Evolutionary conservation across 108 stramenopile species (phyloP), one percentile per base, ranked within the genome.

Genomic region (Nannochloropsis gaditana): DNA sequence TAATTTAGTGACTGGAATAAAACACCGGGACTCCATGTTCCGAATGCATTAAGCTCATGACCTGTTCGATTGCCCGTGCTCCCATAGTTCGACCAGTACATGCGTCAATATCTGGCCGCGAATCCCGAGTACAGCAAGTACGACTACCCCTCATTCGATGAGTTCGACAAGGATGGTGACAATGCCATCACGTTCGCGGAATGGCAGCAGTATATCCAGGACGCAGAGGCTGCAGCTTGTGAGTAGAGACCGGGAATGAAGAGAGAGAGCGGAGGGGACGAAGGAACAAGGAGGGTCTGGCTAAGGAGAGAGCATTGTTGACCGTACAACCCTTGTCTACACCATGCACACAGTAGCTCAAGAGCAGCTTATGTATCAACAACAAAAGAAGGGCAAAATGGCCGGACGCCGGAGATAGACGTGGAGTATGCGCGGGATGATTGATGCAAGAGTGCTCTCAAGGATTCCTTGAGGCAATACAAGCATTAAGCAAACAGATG

Each of bases 341-440:
- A 73, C 59, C 3, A 73, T 6, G 3, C n/a, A 31, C 31, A 73
- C 59, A 73, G 59, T 73, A n/a, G 59, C 59, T n/a, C 59, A 73
- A 73, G 59, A 73, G n/a, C 59, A 73, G 59, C 59, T 73, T n/a
- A 73, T 73, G 59, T 73, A 73, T n/a, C 59, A 73, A n/a, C 59
- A 73, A n/a, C 59, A 73, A n/a, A 15, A 73, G n/a, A 73, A 73
- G 59, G 59, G 59, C 19, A 73, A 73, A 6, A n/a, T n/a, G n/a
- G n/a, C 59, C n/a, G 59, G 59, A n/a, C 59, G 59, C 19, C 59
- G 59, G n/a, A 73, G n/a, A n/a, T 73, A 73, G n/a, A 73, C 15
- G 15, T n/a, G 4, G 3, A 15, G 5, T 50, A 15, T 73, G 59
- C 15, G 59, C 59, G 59, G 59, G 59, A n/a, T 73, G 4, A n/a